Base-by-base conservation (phyloP, 306 rosid genomes). In the Benincasa hispida region DNA sequence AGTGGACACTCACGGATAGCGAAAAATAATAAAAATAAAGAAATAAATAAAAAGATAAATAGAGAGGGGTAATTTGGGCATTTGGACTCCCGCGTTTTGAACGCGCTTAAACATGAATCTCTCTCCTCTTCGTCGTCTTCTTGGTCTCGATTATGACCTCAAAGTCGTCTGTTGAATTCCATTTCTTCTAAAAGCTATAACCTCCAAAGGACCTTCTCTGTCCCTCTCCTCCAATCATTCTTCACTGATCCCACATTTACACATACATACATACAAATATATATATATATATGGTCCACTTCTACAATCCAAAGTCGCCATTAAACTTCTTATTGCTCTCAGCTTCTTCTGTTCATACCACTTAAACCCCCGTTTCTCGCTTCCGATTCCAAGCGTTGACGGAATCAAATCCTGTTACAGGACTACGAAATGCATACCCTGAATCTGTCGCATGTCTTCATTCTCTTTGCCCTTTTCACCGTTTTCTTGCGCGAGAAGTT, bases 401-500 rank as follows among this genome's bases (percentile, higher is more conserved):
- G 30, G 10, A 39, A 21, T 58, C 8, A 17, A 58, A 21, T 78
- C 35, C 34, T 24, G 72, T 51, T 12, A 50, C 72, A 75, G 81
- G 77, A 35, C n/a, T 48, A 68, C 59, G 76, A 55, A 76, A 76
- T 15, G 65, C 81, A 24, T 17, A 54, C 79, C 62, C 3, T 35
- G 21, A 22, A 75, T 11, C 41, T 81, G 47, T 12, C 51, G 2
- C 4, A 79, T 0, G n/a, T 87, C 72, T 25, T 83, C 77, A 60
- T 81, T 59, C 54, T 81, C 21, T 30, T 87, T 53, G 82, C 85
- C 15, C 53, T 59, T 79, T 76, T 85, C 25, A 56, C 83, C 14
- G 27, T 57, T 19, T 61, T 69, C 80, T 83, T 89, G 79, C 86
- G 91, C 1, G 81, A 15, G 69, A 51, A 74, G 79, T 74, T 54